Base-by-base conservation (phyloP, 2,329 filamentous ascomycete species). In the Fusarium setosum region DNA sequence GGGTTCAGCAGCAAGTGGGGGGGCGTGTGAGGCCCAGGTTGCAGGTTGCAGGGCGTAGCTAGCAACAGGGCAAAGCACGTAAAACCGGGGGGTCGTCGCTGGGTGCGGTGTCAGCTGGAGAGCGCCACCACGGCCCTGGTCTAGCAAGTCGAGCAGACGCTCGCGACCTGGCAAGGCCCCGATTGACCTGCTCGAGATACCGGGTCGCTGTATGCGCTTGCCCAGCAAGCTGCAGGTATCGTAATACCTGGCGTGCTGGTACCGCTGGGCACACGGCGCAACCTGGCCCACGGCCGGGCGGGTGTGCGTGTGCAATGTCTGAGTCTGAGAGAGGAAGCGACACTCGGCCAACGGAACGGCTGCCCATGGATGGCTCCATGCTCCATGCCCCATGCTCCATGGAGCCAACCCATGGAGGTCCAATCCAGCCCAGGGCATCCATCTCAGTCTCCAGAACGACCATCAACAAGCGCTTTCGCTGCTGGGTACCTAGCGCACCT, bases 71-170 rank as follows among this genome's bases (percentile, higher is more conserved):
- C 59, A 66, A 65, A 65, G 63, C 63, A 66, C 63, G 57, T 40
- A 64, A 67, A 56, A n/a, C n/a, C 63, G 49, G 38, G 63, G 38
- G 63, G 63, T 67, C 21, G 54, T 66, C 63, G 54, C 59, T 66
- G 61, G 51, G 61, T 64, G 59, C 51, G 59, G 67, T 71, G 70
- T 72, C 70, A 72, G 70, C 70, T 72, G 70, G 68, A 70, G 53
- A 54, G 66, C 70, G 70, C 70, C 70, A 72, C 70, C 62, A 67
- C 56, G 57, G 65, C 70, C 70, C 68, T 70, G 60, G 70, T 62
- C 66, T 67, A 69, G 67, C 51, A 66, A 56, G 59, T 65, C 55
- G 56, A 68, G 51, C 31, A 67, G 52, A 65, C 56, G 63, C 64
- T 60, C 44, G 56, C 60, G 56, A 61, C 64, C 60, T 67, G 45